A percentile compares a stretch with the other conserved stretches of the same genome.
These are phyloP conservation scores for Pleurozium schreberi DNA, from an alignment of 225 moss, liverwort and hornwort species.

Conservation along the genomic window DNA sequence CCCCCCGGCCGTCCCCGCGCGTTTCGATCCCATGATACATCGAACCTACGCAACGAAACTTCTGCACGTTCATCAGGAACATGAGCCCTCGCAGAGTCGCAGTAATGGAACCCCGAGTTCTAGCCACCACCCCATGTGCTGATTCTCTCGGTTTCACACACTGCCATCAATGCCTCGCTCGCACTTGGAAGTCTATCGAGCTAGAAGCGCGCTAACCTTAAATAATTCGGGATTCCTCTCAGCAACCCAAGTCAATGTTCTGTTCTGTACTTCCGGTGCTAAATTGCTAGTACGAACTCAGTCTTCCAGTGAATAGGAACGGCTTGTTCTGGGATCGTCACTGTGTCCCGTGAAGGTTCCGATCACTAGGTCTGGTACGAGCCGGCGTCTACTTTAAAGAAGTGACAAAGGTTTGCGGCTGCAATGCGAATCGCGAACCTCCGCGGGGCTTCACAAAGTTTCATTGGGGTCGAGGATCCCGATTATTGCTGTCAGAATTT, in stretches of 20 bases:
- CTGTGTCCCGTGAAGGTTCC: background rate
- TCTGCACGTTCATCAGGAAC: background rate
- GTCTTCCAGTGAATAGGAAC: background rate
- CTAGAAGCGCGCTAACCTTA: background rate
- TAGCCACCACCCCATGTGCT: background rate
- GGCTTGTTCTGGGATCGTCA: background rate
- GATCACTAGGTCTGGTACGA: background rate
- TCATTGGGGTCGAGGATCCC: background rate
- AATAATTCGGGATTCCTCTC: background rate
- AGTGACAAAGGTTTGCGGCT: background rate
- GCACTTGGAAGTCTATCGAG: background rate
- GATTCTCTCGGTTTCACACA: background rate
- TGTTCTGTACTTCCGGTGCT: background rate
- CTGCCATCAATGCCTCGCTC: background rate
- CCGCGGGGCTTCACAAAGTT: background rate
- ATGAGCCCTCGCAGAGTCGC: background rate
- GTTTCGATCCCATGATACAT: background rate
- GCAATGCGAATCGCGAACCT: background rate
- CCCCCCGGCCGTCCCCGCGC: background rate
- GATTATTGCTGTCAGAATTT: background rate
- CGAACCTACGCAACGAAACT: background rate
- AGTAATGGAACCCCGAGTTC: background rate
- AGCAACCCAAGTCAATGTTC: background rate
- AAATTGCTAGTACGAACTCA: background rate
- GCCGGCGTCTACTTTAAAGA: background rate